Percentiles rank a stretch among this genome's conserved stretches.
Conservation (phyloP, 805 yeast genomes). For the Naumovozyma baii region DNA sequence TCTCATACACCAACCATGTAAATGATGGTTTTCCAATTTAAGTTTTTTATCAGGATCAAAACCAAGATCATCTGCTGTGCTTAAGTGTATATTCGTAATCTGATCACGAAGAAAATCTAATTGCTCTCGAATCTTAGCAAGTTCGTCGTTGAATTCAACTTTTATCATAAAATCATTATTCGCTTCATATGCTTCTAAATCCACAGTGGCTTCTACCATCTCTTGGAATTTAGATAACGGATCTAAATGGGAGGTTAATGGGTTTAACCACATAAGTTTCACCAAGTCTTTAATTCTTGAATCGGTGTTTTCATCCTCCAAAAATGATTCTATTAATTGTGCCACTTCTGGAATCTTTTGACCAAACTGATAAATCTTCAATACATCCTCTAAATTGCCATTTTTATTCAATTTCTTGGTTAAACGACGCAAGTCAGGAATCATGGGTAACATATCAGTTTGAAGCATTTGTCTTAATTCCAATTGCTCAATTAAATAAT, state of each 20-base stretch:
- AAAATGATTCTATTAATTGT: slow-evolving; percentile 39
- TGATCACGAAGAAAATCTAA: slow-evolving; percentile 45
- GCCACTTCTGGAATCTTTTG: slow-evolving; percentile 60
- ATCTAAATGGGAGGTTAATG: slow-evolving; percentile 39
- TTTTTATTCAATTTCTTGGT: slow-evolving; percentile 52
- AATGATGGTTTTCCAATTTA: slow-evolving; percentile 78
- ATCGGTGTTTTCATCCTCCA: slow-evolving; percentile 24
- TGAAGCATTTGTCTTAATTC: slow-evolving; percentile 56
- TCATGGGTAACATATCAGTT: slow-evolving; percentile 53
- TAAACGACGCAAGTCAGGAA: slow-evolving; percentile 77
- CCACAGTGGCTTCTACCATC: slow-evolving; percentile 86
- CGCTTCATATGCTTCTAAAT: slow-evolving; percentile 68
- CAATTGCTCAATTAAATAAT: slow-evolving; percentile 58
- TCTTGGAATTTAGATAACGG: slow-evolving; percentile 65
- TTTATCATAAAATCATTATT: slow-evolving; percentile 72
- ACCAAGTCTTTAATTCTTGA: slow-evolving; percentile 32
- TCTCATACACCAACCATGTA: slow-evolving; percentile 91
- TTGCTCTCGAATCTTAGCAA: slow-evolving; percentile 49
- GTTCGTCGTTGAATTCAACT: slow-evolving; percentile 79
- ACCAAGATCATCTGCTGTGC: slow-evolving; percentile 62
- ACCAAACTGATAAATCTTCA: slow-evolving; percentile 76
- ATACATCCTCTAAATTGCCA: slow-evolving; percentile 78
- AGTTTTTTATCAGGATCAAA: slow-evolving; percentile 82
- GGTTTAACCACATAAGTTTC: slow-evolving; percentile 45
- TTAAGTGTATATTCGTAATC: slow-evolving; percentile 51